Base-by-base conservation (phyloP, 176 grass and related monocot species). In the Pharus latifolius region DNA sequence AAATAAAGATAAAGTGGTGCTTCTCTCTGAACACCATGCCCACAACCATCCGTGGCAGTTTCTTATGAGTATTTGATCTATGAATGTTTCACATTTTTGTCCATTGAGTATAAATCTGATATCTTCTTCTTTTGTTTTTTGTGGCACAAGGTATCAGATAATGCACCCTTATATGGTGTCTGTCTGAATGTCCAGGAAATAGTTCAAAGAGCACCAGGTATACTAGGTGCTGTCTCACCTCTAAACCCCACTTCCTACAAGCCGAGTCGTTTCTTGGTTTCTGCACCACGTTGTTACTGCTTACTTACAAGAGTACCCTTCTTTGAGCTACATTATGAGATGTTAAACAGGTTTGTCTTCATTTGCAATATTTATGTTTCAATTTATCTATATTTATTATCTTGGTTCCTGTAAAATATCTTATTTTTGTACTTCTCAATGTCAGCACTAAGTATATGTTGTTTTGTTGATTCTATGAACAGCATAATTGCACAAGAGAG, bases 401-500 rank as follows among this genome's bases (percentile, higher is more conserved):
- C 37, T 33, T 18, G 31, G 12, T n/a, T 45, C 38, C 6, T 40
- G 31, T 70, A 27, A 53, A 31, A 9, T 23, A 9, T 45, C 27
- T 10, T 67, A 59, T 32, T 81, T 32, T 51, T 56, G 10, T 27
- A 45, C 43, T 18, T 24, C 29, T 19, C 46, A 1, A 64, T 6
- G 56, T 72, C 15, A 41, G 11, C 42, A 63, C 30, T 80, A 75
- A 85, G 15, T 22, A 55, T 69, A 57, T 75, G 24, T 47, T 72
- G 29, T 22, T 52, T 8, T 75, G 23, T 56, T 11, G 28, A 57
- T 78, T 87, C 11, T 77, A 75, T 77, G 40, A 58, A 67, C 80
- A 98, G 95, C 67, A 94, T 98, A 80, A 91, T 98, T 83, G 82
- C 95, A 75, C 95, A 98, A 72, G 95, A 98, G 76, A 85, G 95